A percentile compares a stretch with the other conserved stretches of the same genome.
phyloP scores from a whole-genome alignment of 345 rosid species.

The Noccaea bulbosa region DNA sequence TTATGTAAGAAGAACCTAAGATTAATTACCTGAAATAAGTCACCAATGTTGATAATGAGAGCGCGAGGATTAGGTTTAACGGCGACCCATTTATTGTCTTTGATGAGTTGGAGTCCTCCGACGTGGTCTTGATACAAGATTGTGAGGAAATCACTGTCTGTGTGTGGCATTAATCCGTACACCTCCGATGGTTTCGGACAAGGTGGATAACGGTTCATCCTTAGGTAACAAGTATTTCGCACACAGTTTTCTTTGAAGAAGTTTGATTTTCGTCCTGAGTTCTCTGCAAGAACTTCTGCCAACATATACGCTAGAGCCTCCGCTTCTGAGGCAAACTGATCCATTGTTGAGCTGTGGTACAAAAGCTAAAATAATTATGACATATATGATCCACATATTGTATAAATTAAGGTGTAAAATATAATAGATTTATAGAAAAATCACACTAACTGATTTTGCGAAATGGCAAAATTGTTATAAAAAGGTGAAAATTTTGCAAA shows the following conservation, averaged over 20 bases:
- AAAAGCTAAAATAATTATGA: not conserved
- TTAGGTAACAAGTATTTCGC: constrained; percentile 75
- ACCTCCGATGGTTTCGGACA: constrained; percentile 60
- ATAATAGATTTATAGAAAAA: not conserved
- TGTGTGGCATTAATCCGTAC: constrained; percentile 88
- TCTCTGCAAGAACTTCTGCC: constrained; percentile 71
- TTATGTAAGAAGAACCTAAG: too few species aligned
- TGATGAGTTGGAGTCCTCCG: constrained; percentile 86
- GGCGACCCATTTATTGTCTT: constrained; percentile 79
- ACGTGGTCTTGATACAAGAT: constrained; percentile 84
- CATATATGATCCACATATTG: not conserved
- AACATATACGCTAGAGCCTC: constrained; percentile 64
- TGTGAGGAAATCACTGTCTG: constrained; percentile 96
- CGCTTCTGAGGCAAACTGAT: constrained; percentile 61
- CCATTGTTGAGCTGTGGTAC: constrained; percentile 62
- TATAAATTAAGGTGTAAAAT: not conserved
- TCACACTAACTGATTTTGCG: not conserved
- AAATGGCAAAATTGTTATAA: not conserved
- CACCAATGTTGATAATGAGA: constrained; percentile 85
- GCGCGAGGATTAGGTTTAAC: constrained; percentile 87
- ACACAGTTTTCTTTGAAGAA: constrained; percentile 70
- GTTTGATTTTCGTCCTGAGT: constrained; percentile 54
- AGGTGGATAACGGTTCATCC: constrained; percentile 89
- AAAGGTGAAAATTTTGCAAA: not conserved
- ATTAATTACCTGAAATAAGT: constrained; percentile 77